These are phyloP conservation scores for Tilletia setariae DNA, from an alignment of 1,284 basidiomycete genomes.

Conservation along the genomic window DNA sequence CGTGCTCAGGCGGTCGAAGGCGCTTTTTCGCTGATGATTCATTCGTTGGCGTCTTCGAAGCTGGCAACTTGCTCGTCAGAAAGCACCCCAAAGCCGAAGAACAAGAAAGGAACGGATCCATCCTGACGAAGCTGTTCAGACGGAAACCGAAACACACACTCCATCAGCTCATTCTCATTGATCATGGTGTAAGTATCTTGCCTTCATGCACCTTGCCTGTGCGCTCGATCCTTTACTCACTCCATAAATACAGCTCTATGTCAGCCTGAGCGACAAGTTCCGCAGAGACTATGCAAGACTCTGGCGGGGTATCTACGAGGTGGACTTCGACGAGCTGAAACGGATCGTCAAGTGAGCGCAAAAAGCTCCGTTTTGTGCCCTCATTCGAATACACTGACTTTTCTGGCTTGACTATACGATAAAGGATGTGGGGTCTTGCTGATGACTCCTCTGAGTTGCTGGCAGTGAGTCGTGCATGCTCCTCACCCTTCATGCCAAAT, in stretches of 20 bases:
- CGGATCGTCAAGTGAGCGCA: constrained; percentile 28
- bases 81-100: constrained; percentile 35
- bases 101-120: too few relatives aligned
- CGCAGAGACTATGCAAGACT: constrained; percentile 42
- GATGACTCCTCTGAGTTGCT: constrained; percentile 41
- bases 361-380: not conserved
- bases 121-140: constrained; percentile 22
- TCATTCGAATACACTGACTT: not conserved
- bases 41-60: not conserved
- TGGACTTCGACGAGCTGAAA: constrained; percentile 38
- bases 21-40: too few relatives aligned
- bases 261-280: constrained; percentile 40
- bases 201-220: not conserved
- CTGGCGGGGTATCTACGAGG: constrained; percentile 44
- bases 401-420: not conserved
- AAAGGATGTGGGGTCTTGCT: constrained; percentile 40
- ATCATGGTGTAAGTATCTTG: constrained; percentile 30
- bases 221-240: not conserved
- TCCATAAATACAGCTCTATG: constrained; percentile 26
- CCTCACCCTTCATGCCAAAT: not conserved
- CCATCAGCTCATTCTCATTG: constrained; percentile 47
- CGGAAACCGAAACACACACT: constrained; percentile 6
- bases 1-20: too few relatives aligned
- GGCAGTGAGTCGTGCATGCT: constrained; percentile 7
- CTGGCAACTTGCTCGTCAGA: constrained; percentile 39